phyloP scores from a whole-genome alignment of 2,329 filamentous ascomycete species.

The Colletotrichum gloeosporioides region DNA sequence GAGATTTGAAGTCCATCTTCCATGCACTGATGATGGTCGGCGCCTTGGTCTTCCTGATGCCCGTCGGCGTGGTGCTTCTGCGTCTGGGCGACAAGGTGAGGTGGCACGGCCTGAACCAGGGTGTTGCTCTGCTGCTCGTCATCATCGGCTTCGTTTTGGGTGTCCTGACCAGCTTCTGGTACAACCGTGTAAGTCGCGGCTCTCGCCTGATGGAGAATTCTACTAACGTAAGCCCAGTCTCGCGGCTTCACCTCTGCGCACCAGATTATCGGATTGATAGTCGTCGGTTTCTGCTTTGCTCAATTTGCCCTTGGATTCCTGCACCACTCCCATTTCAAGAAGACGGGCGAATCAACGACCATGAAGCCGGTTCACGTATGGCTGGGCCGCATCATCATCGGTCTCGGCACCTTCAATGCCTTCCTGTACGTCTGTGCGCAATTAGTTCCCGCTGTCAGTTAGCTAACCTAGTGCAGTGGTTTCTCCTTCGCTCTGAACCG shows the following conservation, averaged over 20 bases:
- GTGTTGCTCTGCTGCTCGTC: slow-evolving; percentile 51
- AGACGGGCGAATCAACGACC: slow-evolving; percentile 53
- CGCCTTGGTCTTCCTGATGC: slow-evolving; percentile 60
- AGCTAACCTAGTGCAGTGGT: slow-evolving; percentile 44
- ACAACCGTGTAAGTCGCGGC: slow-evolving; percentile 56
- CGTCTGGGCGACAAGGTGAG: slow-evolving; percentile 55
- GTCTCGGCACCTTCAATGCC: slow-evolving; percentile 59
- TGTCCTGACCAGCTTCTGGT: slow-evolving; percentile 55
- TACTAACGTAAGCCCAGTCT: slow-evolving; percentile 40
- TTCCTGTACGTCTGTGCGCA: slow-evolving; percentile 52
- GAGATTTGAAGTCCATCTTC: slow-evolving; percentile 44
- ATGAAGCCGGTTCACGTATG: slow-evolving; percentile 61
- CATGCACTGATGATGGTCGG: slow-evolving; percentile 62
- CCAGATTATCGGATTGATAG: slow-evolving; percentile 63
- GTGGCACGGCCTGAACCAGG: slow-evolving; percentile 62
- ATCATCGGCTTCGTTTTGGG: slow-evolving; percentile 58
- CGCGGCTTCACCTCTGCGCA: slow-evolving; percentile 58
- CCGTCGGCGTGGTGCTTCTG: slow-evolving; percentile 59
- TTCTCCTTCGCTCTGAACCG: slow-evolving; percentile 60
- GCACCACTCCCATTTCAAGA: slow-evolving; percentile 59
- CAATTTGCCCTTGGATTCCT: slow-evolving; percentile 61
- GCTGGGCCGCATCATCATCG: slow-evolving; percentile 59
- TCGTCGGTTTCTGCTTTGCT: slow-evolving; percentile 54
- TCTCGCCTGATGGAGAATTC: background rate
- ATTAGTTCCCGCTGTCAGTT: background rate